Evolutionary conservation across 352 stramenopile species (phyloP).

Genomic region (Phytophthora pisi): DNA sequence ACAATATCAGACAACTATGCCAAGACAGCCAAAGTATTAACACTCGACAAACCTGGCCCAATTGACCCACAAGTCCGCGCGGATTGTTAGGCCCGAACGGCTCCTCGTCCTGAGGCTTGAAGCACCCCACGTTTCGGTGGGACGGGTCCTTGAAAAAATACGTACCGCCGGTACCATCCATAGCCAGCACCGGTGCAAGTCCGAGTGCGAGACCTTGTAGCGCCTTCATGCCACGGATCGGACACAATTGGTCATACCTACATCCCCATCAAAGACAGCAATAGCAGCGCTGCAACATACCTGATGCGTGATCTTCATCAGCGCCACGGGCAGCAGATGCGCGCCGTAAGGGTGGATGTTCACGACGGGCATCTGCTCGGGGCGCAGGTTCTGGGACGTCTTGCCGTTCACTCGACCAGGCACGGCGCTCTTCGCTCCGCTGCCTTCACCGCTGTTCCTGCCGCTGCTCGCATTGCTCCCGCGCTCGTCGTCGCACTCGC

Average conservation of each 20-base stretch:
- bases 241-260: not conserved
- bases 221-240: conserved; percentile 43
- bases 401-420: conserved; percentile 24
- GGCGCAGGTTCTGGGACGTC: conserved; percentile 42
- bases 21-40: not conserved
- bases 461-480: conserved; percentile 17
- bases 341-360: conserved; percentile 84
- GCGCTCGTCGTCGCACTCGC: conserved; percentile 16
- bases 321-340: conserved; percentile 70
- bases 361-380: conserved; percentile 64
- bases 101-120: conserved; percentile 99
- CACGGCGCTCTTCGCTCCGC: conserved; percentile 13
- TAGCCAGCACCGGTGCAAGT: conserved; percentile 90
- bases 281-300: conserved; percentile 24
- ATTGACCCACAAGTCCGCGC: conserved; percentile 87
- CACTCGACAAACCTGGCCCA: conserved; percentile 56
- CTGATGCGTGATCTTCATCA: conserved; percentile 88
- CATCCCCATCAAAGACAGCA: not conserved
- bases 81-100: conserved; percentile 98
- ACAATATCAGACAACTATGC: not conserved
- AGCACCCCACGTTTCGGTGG: conserved; percentile 95
- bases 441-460: conserved; percentile 20
- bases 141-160: conserved; percentile 97
- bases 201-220: conserved; percentile 91
- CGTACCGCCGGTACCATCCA: conserved; percentile 97